phyloP scores from a whole-genome alignment of 257 asterid genomes.

The Solanum lycopersicoides region DNA sequence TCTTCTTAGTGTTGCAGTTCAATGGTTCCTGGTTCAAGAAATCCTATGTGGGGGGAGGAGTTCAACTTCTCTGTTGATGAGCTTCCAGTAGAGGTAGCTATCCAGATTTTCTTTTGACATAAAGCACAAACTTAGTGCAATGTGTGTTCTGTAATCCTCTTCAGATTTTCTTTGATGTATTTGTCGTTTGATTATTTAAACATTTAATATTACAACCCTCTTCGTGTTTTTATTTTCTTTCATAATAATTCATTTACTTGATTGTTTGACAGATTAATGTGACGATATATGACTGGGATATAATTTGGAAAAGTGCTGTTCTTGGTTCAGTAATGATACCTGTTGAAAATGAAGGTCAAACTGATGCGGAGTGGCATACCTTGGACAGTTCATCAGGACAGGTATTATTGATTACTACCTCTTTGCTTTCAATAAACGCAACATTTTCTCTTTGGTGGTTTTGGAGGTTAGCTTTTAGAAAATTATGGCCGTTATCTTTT shows the following conservation, averaged over 20 bases:
- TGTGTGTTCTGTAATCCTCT: background rate
- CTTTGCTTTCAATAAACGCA: background rate
- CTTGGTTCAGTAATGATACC: slow-evolving; percentile 72
- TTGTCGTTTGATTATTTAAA: background rate
- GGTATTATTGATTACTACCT: slow-evolving; percentile 30
- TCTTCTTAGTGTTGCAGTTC: slow-evolving; percentile 47
- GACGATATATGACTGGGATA: slow-evolving; percentile 86
- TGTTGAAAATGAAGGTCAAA: slow-evolving; percentile 64
- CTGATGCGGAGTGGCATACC: slow-evolving; percentile 73
- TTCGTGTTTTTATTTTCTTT: background rate
- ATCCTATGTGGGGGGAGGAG: slow-evolving; percentile 97
- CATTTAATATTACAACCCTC: background rate
- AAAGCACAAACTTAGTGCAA: background rate
- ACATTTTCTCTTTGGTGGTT: background rate
- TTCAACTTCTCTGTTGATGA: slow-evolving; percentile 76
- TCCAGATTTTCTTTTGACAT: background rate
- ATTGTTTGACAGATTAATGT: slow-evolving; percentile 59
- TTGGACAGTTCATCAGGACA: slow-evolving; percentile 80
- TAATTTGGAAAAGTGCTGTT: slow-evolving; percentile 77
- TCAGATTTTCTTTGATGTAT: background rate
- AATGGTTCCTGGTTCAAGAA: slow-evolving; percentile 95
- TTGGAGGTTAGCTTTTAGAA: background rate
- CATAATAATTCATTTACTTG: slow-evolving; percentile 10
- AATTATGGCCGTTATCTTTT: background rate
- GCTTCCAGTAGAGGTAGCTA: slow-evolving; percentile 73